Evolutionary conservation across 139 green algal genomes (phyloP).

Genomic region (Chlamydomonas asymmetrica): DNA sequence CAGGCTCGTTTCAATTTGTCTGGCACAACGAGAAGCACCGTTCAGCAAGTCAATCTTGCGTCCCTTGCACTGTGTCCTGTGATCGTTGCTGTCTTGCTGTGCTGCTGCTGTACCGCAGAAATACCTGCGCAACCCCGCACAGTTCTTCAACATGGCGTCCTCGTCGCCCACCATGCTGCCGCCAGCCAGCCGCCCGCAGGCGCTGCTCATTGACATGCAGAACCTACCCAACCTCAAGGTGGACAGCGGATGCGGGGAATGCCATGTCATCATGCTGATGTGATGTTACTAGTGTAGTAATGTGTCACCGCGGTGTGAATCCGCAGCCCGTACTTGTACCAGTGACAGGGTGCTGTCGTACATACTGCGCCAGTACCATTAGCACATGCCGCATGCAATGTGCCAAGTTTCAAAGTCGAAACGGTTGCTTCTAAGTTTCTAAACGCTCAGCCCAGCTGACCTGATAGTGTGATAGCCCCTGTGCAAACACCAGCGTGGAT

Average conservation of each 20-base stretch:
- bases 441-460: no score
- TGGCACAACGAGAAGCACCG: neutral
- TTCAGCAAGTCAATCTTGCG: neutral
- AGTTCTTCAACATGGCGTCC: slow-evolving; percentile 31
- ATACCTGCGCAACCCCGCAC: slow-evolving; percentile 21
- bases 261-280: neutral
- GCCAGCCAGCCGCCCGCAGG: slow-evolving; percentile 8
- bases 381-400: neutral
- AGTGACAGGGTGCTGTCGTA: neutral
- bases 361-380: neutral
- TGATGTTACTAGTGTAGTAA: no score
- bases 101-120: slow-evolving; percentile 5
- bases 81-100: no score
- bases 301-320: neutral
- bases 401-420: no score
- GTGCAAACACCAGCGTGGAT: no score
- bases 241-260: neutral
- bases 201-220: slow-evolving; percentile 33
- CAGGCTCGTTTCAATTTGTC: neutral
- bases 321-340: neutral
- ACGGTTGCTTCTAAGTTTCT: no score
- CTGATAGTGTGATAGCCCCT: no score
- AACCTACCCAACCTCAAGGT: slow-evolving; percentile 8
- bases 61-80: neutral
- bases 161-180: slow-evolving; percentile 25